phyloP scores from a whole-genome alignment of 306 rosid genomes.

The Gleditsia sinensis region DNA sequence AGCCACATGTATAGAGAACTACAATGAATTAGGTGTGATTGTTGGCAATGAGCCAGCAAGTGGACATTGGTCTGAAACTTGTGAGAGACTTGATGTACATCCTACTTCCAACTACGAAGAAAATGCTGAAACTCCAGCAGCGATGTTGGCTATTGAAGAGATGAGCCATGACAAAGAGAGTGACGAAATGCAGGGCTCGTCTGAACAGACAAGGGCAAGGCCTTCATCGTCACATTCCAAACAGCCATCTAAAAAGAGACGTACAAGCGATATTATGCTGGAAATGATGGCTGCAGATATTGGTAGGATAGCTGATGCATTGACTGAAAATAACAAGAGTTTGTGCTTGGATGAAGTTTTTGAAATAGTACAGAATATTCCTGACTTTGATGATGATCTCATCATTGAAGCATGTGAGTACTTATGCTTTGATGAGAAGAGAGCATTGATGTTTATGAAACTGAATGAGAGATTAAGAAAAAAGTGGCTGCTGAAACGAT shows the following conservation, averaged over 20 bases:
- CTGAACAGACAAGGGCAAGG: conserved; percentile 53
- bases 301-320: conserved; percentile 56
- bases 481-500: conserved; percentile 56
- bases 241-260: conserved; percentile 47
- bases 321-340: conserved; percentile 42
- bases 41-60: conserved; percentile 48
- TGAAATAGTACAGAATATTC: conserved; percentile 50
- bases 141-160: conserved; percentile 29
- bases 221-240: conserved; percentile 57
- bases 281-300: conserved; percentile 61
- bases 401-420: conserved; percentile 61
- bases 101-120: conserved; percentile 32
- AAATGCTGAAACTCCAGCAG: conserved; percentile 46
- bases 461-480: conserved; percentile 53
- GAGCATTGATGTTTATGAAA: conserved; percentile 57
- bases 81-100: conserved; percentile 40
- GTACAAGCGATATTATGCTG: conserved; percentile 40
- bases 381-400: conserved; percentile 61
- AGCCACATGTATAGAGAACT: conserved; percentile 46
- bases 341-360: conserved; percentile 53
- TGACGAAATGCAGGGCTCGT: conserved; percentile 50
- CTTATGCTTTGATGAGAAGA: conserved; percentile 53
- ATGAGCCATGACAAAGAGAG: conserved; percentile 41
- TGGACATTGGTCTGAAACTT: conserved; percentile 44
- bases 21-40: conserved; percentile 45